phyloP scores from a whole-genome alignment of 768 basidiomycete species.

The Trametes coccinea region DNA sequence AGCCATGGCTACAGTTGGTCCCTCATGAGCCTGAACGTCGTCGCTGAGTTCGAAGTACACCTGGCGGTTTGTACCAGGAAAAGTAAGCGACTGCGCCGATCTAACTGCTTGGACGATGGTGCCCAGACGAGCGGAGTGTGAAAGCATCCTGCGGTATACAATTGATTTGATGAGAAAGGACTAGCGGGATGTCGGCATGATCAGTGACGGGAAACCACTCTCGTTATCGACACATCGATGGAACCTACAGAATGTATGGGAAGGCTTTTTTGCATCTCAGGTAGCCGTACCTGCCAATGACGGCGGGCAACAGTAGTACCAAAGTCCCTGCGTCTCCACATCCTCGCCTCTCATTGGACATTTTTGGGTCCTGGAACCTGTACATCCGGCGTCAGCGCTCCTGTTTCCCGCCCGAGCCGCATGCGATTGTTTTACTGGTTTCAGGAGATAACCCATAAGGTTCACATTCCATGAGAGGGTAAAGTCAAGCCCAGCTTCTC shows the following conservation, averaged over 20 bases:
- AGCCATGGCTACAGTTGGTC: background rate
- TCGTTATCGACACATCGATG: slow-evolving; percentile 18
- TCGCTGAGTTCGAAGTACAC: slow-evolving; percentile 19
- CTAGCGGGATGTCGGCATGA: slow-evolving; percentile 14
- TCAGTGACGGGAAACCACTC: slow-evolving; percentile 2
- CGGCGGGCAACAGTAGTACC: slow-evolving; percentile 2
- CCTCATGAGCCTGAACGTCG: background rate
- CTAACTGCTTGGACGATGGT: background rate
- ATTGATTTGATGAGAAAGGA: background rate
- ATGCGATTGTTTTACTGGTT: slow-evolving; percentile 14
- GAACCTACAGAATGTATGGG: slow-evolving; percentile 10
- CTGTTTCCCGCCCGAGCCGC: slow-evolving; percentile 4
- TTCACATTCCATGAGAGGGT: slow-evolving; percentile 17
- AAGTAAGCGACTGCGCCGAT: slow-evolving; percentile 16
- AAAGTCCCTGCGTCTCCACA: slow-evolving; percentile 6
- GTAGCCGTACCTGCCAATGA: background rate
- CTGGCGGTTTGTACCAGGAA: background rate
- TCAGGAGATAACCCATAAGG: slow-evolving; percentile 7
- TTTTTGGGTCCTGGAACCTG: slow-evolving; percentile 13
- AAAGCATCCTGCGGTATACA: background rate
- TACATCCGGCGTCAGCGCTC: slow-evolving; percentile 11
- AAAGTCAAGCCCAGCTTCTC: slow-evolving; percentile 14
- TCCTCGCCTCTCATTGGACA: slow-evolving; percentile 3
- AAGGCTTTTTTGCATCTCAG: background rate
- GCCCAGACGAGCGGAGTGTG: background rate